A percentile compares a stretch with the other conserved stretches of the same genome.
Evolutionary conservation across 2,329 filamentous ascomycete species (phyloP).

Genomic region (Colletotrichum tropicicola): DNA sequence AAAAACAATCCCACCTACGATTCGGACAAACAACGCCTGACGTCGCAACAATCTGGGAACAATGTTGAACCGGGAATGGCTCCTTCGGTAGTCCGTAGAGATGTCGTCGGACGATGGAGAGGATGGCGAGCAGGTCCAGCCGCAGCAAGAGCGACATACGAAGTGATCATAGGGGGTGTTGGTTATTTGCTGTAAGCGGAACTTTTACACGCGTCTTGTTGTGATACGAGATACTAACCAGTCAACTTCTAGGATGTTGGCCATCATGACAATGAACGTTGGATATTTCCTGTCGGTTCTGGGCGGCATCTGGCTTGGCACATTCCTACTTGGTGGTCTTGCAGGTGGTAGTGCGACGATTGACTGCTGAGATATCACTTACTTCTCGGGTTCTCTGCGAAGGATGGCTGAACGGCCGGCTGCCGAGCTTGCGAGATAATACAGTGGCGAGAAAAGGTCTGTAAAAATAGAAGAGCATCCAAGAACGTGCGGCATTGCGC

Average conservation of each 20-base stretch:
- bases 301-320: constrained; percentile 82
- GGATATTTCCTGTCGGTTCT: constrained; percentile 85
- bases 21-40: background rate
- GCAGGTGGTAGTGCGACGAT: background rate
- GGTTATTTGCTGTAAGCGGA: constrained; percentile 84
- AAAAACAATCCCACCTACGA: constrained; percentile 6
- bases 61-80: background rate
- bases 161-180: constrained; percentile 70
- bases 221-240: background rate
- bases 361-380: no score
- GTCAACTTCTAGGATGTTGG: constrained; percentile 79
- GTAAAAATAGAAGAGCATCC: no score
- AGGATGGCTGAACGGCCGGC: no score
- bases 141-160: constrained; percentile 29
- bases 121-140: constrained; percentile 30
- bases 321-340: constrained; percentile 13
- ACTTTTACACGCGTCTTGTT: background rate
- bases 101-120: constrained; percentile 9
- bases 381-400: no score
- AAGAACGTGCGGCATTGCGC: no score
- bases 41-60: background rate
- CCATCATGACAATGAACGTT: constrained; percentile 89
- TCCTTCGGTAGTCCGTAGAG: background rate
- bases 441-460: no score
- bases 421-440: no score